Evolutionary conservation across 495 filamentous ascomycete genomes (phyloP).

Genomic region (Neurospora africana): DNA sequence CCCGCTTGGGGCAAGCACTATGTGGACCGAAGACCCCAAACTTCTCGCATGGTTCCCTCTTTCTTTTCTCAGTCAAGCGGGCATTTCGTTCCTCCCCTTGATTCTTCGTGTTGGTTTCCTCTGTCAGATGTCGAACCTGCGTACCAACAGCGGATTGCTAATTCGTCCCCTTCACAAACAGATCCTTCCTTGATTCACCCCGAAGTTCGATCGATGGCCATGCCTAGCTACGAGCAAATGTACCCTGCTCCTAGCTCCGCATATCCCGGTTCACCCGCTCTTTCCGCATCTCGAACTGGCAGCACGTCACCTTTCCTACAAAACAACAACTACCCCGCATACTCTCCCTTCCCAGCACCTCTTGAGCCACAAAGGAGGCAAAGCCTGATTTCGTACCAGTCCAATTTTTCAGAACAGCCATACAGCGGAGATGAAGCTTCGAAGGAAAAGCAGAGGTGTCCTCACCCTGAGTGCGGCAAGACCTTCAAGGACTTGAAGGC

Average conservation of each 20-base stretch:
- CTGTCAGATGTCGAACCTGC: constrained; percentile 12
- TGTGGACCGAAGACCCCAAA: constrained; percentile 14
- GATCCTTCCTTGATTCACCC: constrained; percentile 41
- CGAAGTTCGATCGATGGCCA: constrained; percentile 36
- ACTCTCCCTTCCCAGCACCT: constrained; percentile 64
- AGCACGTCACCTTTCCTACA: constrained; percentile 36
- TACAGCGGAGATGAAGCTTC: constrained; percentile 42
- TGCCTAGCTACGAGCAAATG: constrained; percentile 32
- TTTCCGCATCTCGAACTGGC: constrained; percentile 34
- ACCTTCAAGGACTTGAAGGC: constrained; percentile 90
- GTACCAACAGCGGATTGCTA: constrained; percentile 16
- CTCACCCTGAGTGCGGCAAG: constrained; percentile 74
- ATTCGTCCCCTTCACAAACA: constrained; percentile 18
- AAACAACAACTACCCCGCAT: constrained; percentile 32
- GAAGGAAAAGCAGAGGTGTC: constrained; percentile 66
- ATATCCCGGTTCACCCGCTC: constrained; percentile 35
- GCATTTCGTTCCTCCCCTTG: constrained; percentile 49
- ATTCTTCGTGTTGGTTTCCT: constrained; percentile 55
- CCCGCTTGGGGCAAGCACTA: constrained; percentile 22
- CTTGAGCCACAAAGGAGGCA: constrained; percentile 28
- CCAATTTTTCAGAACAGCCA: constrained; percentile 40
- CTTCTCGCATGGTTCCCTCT: constrained; percentile 20
- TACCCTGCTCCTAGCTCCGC: constrained; percentile 30
- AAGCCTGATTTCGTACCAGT: constrained; percentile 23
- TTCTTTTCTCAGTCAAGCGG: constrained; percentile 49